Conservation (phyloP, 2,329 filamentous ascomycete genomes). For the Neonectria punicea region DNA sequence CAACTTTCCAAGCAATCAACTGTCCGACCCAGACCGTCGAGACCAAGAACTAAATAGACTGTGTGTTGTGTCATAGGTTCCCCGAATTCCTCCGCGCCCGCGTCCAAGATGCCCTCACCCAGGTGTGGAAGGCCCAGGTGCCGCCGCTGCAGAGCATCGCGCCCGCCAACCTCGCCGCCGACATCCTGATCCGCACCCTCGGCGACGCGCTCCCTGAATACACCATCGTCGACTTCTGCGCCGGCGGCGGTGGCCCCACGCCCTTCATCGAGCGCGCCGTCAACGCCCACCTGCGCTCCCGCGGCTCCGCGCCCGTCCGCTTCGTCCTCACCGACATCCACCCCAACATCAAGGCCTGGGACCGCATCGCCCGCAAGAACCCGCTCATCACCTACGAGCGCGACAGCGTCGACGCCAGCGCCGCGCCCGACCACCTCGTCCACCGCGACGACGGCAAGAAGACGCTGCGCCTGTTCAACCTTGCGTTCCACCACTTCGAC, state of each 20-base stretch:
- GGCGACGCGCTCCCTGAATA: constrained; percentile 60
- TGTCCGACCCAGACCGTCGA: neutral
- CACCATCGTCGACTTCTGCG: constrained; percentile 80
- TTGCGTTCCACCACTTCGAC: constrained; percentile 82
- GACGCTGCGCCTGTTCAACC: constrained; percentile 77
- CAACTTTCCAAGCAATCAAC: neutral
- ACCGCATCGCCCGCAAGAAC: constrained; percentile 60
- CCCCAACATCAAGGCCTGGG: constrained; percentile 71
- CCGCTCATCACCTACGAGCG: constrained; percentile 69
- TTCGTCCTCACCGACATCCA: constrained; percentile 75
- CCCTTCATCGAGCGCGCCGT: constrained; percentile 70
- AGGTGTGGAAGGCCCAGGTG: constrained; percentile 67
- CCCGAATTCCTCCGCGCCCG: constrained; percentile 71
- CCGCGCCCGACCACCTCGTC: constrained; percentile 64
- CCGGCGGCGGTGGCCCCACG: constrained; percentile 77
- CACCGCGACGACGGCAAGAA: constrained; percentile 52
- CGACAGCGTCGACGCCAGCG: constrained; percentile 71
- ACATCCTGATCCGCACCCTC: constrained; percentile 63
- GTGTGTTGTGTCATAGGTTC: constrained; percentile 59
- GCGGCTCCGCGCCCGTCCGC: constrained; percentile 50
- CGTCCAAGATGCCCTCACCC: constrained; percentile 72
- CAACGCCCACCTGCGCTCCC: constrained; percentile 56
- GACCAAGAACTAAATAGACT: constrained; percentile 10
- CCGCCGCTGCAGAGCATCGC: constrained; percentile 68
- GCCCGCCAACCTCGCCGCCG: constrained; percentile 70